Conservation (phyloP, 1,284 basidiomycete genomes). For the Sphaerobolus stellatus region DNA sequence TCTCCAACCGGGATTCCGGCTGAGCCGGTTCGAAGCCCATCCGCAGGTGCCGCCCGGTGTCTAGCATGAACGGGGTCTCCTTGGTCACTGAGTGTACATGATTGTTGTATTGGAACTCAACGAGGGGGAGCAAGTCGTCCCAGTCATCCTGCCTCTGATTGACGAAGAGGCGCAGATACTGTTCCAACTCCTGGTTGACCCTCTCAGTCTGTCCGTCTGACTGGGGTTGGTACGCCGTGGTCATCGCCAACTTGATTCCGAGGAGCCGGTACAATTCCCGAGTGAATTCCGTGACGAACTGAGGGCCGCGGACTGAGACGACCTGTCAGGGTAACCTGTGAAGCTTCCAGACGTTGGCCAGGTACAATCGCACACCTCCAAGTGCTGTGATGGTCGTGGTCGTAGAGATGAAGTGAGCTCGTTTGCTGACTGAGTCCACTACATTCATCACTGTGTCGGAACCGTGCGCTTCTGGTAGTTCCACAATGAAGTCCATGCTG, state of each 20-base stretch:
- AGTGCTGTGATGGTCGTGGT: constrained; percentile 25
- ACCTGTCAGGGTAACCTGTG: constrained; percentile 35
- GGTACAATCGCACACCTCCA: constrained; percentile 25
- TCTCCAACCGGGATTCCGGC: neutral
- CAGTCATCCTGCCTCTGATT: constrained; percentile 20
- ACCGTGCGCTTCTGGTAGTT: constrained; percentile 34
- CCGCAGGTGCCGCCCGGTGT: neutral
- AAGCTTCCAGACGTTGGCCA: constrained; percentile 29
- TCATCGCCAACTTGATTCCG: constrained; percentile 25
- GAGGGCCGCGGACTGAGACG: constrained; percentile 35
- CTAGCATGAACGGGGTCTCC: neutral
- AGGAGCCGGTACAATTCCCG: constrained; percentile 18
- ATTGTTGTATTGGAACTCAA: neutral
- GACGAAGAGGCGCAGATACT: constrained; percentile 26
- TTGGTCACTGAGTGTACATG: neutral
- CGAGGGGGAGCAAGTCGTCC: neutral
- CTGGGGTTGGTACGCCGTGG: constrained; percentile 37
- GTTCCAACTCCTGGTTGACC: constrained; percentile 37
- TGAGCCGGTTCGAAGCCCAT: neutral
- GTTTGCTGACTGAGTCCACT: constrained; percentile 23
- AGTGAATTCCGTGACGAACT: constrained; percentile 36
- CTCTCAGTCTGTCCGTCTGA: constrained; percentile 34
- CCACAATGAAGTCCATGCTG: constrained; percentile 37
- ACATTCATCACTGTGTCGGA: constrained; percentile 36
- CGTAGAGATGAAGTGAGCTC: constrained; percentile 27